Percentiles rank a stretch among this genome's conserved stretches.
Evolutionary conservation across 306 rosid genomes (phyloP).

Genomic region (Pterocarpus macrocarpus): DNA sequence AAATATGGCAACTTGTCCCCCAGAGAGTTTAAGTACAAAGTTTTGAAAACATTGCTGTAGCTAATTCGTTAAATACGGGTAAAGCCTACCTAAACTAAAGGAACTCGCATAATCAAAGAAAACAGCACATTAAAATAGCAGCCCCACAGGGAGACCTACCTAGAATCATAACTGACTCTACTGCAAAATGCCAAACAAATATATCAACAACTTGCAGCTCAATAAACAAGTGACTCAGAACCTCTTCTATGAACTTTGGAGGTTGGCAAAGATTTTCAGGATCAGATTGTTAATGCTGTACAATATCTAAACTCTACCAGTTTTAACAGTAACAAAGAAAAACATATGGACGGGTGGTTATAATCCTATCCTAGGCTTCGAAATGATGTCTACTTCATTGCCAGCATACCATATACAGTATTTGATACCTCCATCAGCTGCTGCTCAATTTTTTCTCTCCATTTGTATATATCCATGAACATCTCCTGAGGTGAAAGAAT

Average conservation of each 20-base stretch:
- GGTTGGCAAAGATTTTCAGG: conserved; percentile 42
- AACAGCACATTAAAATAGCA: conserved; percentile 31
- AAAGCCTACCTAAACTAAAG: conserved; percentile 46
- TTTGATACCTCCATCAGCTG: conserved; percentile 72
- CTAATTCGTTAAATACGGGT: conserved; percentile 36
- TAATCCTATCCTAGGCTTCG: conserved; percentile 53
- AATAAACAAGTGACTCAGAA: conserved; percentile 33
- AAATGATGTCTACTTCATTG: conserved; percentile 48
- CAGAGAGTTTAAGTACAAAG: conserved; percentile 38
- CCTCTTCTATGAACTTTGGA: conserved; percentile 48
- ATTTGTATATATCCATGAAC: conserved; percentile 75
- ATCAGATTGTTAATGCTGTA: conserved; percentile 57
- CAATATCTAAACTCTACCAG: conserved; percentile 64
- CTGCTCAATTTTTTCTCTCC: conserved; percentile 84
- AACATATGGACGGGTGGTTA: conserved; percentile 45
- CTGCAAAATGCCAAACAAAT: conserved; percentile 46
- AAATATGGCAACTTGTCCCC: conserved; percentile 35
- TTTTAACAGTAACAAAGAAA: conserved; percentile 44
- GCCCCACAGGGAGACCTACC: conserved; percentile 34
- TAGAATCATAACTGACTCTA: conserved; percentile 34
- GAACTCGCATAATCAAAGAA: conserved; percentile 28
- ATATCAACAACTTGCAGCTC: conserved; percentile 58
- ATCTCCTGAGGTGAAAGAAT: conserved; percentile 63
- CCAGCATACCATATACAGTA: conserved; percentile 66
- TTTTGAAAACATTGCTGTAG: conserved; percentile 15